Evolutionary conservation across 2,329 filamentous ascomycete genomes (phyloP).

Genomic region (Curvularia lunata): DNA sequence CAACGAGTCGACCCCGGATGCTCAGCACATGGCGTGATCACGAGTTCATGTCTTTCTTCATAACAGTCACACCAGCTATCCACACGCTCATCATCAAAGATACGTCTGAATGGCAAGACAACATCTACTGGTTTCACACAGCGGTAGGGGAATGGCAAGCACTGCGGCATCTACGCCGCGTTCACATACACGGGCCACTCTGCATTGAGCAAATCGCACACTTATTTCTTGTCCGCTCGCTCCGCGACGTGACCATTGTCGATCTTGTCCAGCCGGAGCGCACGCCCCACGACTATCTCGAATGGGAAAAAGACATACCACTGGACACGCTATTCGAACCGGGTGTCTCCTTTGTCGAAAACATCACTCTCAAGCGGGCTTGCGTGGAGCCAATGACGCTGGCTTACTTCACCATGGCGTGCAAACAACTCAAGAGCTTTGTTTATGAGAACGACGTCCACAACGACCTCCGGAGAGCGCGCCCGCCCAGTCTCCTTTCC

Average conservation of each 20-base stretch:
- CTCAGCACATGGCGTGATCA: constrained; percentile 1
- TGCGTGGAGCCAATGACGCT: constrained; percentile 4
- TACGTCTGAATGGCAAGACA: constrained; percentile 2
- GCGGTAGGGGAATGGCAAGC: not conserved
- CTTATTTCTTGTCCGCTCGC: constrained; percentile 12
- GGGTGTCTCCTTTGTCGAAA: constrained; percentile 1
- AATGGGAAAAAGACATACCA: constrained; percentile 9
- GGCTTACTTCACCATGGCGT: constrained; percentile 7
- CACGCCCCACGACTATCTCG: not conserved
- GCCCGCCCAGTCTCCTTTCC: not conserved
- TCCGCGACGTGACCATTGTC: constrained; percentile 1
- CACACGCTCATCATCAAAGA: constrained; percentile 8
- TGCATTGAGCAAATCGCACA: constrained; percentile 11
- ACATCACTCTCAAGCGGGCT: constrained; percentile 12
- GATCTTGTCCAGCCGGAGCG: constrained; percentile 6
- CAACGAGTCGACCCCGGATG: not conserved
- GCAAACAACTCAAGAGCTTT: constrained; percentile 9
- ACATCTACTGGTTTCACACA: constrained; percentile 6
- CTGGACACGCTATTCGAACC: constrained; percentile 6
- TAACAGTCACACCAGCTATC: constrained; percentile 6
- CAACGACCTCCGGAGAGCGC: constrained; percentile 3
- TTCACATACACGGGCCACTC: constrained; percentile 11
- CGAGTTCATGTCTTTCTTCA: constrained; percentile 7
- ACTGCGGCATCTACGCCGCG: not conserved
- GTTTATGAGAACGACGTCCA: constrained; percentile 12